Base-by-base conservation (phyloP, 495 filamentous ascomycete genomes). In the Aspergillus sparsus region DNA sequence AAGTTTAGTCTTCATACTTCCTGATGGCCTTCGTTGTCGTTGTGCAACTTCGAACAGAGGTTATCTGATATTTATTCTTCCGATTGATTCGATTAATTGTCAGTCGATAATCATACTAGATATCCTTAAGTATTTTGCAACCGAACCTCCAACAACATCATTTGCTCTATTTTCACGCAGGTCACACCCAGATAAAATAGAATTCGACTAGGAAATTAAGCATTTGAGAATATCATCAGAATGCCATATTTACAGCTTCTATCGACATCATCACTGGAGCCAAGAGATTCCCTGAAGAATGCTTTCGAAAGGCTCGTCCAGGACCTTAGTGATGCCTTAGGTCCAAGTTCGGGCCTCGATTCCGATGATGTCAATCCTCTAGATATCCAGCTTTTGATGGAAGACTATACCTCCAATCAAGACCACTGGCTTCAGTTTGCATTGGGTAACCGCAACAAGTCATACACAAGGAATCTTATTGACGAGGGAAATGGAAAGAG, bases 401-500 rank as follows among this genome's bases (percentile, higher is more conserved):
- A 83, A 47, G 74, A 76, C 18, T 97, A 97, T 67, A 65, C 71
- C 12, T 91, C 88, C 6, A 71, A 84, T 32, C 74, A 84, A 42
- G 64, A 72, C 5, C 88, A 95, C 39, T 97, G 93, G 93, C 65
- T 73, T 16, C 72, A 70, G 57, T 97, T 87, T 70, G 90, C 89
- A 8, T 71, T 92, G 51, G 79, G 75, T 6, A 87, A 95, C 68
- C 55, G 71, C 36, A 84, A 74, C 49, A 79, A 85, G 61, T 79
- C 80, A 2, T 97, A 96, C 71, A 97, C 93, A 1, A 74, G 93
- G 53, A 97, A 97, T 65, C 80, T 96, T 33, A 91, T 97, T 16
- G 90, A 96, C 64, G 85, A 90, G 67, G 90, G 92, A 4, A 96
- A 96, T 68, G 92, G 92, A 31, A 96, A 93, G 70, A 88, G 89